Conservation (phyloP, 192 early-diverging fungal species). For the Backusella luteola region DNA sequence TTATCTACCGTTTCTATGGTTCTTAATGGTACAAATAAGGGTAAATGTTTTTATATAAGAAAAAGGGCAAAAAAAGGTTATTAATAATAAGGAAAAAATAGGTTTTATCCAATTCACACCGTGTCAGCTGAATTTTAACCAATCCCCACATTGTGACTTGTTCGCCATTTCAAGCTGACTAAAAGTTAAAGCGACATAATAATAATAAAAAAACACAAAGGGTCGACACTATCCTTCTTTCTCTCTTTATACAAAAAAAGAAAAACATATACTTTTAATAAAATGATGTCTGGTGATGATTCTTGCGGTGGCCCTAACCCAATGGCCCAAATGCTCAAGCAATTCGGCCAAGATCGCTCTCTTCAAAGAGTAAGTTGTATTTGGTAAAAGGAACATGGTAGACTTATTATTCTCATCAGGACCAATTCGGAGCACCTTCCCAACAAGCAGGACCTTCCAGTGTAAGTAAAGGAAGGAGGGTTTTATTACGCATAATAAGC, state of each 20-base stretch:
- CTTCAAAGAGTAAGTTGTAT: constrained; percentile 63
- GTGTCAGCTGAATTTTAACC: background rate
- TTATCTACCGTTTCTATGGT: no score
- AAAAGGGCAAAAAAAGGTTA: background rate
- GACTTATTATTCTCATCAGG: constrained; percentile 16
- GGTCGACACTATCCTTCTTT: background rate
- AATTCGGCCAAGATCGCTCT: constrained; percentile 73
- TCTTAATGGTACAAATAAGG: no score
- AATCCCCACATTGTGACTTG: constrained; percentile 8
- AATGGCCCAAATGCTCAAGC: constrained; percentile 77
- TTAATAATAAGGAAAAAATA: background rate
- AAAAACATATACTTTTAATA: constrained; percentile 9
- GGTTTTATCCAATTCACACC: background rate
- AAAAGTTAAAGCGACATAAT: background rate
- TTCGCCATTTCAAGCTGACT: constrained; percentile 10
- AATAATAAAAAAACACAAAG: background rate
- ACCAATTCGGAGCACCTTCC: constrained; percentile 30
- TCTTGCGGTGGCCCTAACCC: constrained; percentile 72
- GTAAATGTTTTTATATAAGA: background rate
- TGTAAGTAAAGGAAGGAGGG: background rate
- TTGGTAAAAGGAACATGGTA: background rate
- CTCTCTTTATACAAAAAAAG: background rate
- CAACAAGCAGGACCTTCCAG: constrained; percentile 16
- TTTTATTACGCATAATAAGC: background rate
- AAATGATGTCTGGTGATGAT: constrained; percentile 55